phyloP scores from a whole-genome alignment of 306 rosid genomes.

The Nissolia schottii region DNA sequence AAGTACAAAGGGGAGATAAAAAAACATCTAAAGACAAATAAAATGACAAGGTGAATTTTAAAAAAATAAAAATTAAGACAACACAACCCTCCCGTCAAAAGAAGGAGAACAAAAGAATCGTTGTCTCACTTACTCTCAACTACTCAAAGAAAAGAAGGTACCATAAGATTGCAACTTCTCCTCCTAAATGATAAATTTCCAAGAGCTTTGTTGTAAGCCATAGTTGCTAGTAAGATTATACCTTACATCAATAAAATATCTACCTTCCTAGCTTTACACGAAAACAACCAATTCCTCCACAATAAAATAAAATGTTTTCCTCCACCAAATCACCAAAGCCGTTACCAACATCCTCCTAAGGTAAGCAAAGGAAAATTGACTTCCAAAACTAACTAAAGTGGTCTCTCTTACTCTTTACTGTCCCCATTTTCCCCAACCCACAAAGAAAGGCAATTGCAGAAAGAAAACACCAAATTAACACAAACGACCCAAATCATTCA shows the following conservation, averaged over 20 bases:
- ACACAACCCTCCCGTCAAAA: background rate
- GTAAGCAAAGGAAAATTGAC: conserved; percentile 5
- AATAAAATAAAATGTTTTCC: background rate
- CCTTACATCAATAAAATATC: background rate
- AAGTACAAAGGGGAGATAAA: background rate
- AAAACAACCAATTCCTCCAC: background rate
- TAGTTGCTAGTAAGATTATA: background rate
- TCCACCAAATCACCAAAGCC: background rate
- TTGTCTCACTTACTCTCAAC: too few relatives aligned
- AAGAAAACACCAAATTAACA: background rate
- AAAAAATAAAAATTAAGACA: background rate
- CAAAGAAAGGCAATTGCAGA: background rate
- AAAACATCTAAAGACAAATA: background rate
- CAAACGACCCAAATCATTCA: background rate
- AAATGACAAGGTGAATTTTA: background rate
- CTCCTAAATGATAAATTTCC: background rate
- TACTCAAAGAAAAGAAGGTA: background rate
- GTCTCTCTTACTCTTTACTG: background rate
- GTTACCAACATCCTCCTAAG: conserved; percentile 11
- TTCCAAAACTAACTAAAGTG: background rate
- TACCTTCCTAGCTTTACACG: background rate
- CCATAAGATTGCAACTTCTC: conserved; percentile 2
- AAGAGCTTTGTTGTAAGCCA: background rate
- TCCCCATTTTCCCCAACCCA: background rate
- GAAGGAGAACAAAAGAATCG: too few relatives aligned